Percentiles rank a stretch among this genome's conserved stretches.
Evolutionary conservation across 2,329 filamentous ascomycete species (phyloP).

Genomic region (Arthrobotrys sphaeroides): DNA sequence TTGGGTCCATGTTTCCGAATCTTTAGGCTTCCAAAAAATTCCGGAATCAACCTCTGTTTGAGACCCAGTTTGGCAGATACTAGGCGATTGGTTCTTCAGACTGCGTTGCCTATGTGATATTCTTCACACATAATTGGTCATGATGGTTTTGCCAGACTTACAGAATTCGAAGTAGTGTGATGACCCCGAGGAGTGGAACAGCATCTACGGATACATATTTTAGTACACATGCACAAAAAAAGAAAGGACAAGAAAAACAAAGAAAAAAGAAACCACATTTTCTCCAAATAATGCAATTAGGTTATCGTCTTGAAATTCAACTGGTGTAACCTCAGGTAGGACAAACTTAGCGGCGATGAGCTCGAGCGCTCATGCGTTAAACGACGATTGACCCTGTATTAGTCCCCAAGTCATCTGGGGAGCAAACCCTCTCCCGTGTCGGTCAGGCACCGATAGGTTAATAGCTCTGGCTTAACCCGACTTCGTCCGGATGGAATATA

Average conservation of each 20-base stretch:
- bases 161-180: not conserved
- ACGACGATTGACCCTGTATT: not conserved
- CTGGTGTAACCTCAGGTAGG: constrained; percentile 4
- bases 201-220: not conserved
- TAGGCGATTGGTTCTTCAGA: constrained; percentile 1
- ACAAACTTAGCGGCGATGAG: constrained; percentile 35
- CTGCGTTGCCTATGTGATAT: constrained; percentile 7
- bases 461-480: not conserved
- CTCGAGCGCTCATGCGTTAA: constrained; percentile 1
- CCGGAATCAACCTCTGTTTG: not conserved
- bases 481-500: constrained; percentile 20
- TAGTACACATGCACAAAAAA: too few relatives aligned
- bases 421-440: constrained; percentile 1
- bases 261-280: too few relatives aligned
- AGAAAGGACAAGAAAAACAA: too few relatives aligned
- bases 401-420: not conserved
- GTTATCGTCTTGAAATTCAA: not conserved
- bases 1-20: not conserved
- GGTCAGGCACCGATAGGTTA: constrained; percentile 32
- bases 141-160: not conserved
- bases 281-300: too few relatives aligned
- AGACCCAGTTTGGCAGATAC: not conserved
- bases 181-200: not conserved
- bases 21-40: not conserved
- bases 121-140: constrained; percentile 2